These are phyloP conservation scores for Rhodomyrtus tomentosa DNA, from an alignment of 345 rosid genomes.

Conservation along the genomic window DNA sequence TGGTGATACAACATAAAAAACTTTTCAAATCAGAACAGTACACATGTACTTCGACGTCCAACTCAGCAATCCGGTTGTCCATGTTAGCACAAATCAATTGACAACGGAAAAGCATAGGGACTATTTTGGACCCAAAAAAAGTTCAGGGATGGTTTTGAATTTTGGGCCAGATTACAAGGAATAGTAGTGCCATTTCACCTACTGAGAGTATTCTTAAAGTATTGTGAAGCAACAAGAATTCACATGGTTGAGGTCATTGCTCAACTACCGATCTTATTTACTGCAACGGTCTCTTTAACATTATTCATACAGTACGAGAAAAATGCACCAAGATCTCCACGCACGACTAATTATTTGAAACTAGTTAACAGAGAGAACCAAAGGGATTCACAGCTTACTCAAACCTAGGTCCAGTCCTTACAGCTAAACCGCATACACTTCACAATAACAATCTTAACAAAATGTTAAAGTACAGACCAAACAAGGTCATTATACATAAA, in stretches of 20 bases:
- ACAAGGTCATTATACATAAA: background rate
- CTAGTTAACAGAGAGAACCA: background rate
- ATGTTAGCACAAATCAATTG: background rate
- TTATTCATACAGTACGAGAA: background rate
- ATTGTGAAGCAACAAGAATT: background rate
- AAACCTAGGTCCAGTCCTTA: background rate
- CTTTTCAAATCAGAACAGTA: background rate
- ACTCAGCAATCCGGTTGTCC: background rate
- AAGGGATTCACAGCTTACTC: background rate
- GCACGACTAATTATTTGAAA: background rate
- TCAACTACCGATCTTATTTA: background rate
- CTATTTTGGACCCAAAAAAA: background rate
- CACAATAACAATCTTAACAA: background rate
- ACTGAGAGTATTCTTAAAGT: background rate
- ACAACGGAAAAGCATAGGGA: background rate
- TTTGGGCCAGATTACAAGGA: background rate
- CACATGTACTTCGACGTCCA: fast-evolving
- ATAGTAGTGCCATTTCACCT: background rate
- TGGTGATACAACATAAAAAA: background rate
- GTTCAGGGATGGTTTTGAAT: background rate
- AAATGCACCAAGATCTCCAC: background rate
- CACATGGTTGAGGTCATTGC: background rate
- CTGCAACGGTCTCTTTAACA: background rate
- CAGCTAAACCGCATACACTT: background rate
- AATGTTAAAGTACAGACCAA: background rate